Conservation (phyloP, 2,329 filamentous ascomycete species). For the Ambrosiella xylebori region DNA sequence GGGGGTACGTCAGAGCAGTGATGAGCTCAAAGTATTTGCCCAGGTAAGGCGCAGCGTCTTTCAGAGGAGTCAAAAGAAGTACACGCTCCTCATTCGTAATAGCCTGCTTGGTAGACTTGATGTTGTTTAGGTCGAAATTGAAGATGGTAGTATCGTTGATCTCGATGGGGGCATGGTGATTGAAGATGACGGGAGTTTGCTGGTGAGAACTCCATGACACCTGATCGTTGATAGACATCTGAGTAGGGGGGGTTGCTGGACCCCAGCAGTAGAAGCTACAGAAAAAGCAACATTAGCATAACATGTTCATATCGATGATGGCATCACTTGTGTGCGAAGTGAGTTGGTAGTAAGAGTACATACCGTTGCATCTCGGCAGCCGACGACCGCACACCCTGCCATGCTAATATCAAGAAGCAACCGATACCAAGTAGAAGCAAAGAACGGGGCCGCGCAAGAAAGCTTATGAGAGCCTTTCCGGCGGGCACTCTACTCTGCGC, state of each 20-base stretch:
- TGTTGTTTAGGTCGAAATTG: constrained; percentile 66
- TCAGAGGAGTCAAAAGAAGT: constrained; percentile 80
- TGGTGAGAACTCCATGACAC: constrained; percentile 76
- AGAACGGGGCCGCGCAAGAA: constrained; percentile 62
- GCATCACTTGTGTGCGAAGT: constrained; percentile 14
- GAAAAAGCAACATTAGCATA: constrained; percentile 3
- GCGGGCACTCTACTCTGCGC: constrained; percentile 65
- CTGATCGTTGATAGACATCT: constrained; percentile 84
- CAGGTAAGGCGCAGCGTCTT: constrained; percentile 70
- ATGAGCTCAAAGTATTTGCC: constrained; percentile 88
- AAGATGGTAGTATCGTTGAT: constrained; percentile 68
- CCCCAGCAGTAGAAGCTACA: constrained; percentile 92
- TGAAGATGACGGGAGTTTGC: constrained; percentile 88
- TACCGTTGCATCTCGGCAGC: constrained; percentile 86
- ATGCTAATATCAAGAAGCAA: constrained; percentile 63
- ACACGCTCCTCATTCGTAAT: constrained; percentile 68
- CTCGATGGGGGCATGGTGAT: constrained; percentile 76
- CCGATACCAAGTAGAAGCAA: constrained; percentile 55
- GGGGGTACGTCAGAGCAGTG: constrained; percentile 78
- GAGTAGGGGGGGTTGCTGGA: constrained; percentile 84
- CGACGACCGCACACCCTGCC: constrained; percentile 66
- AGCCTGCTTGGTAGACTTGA: constrained; percentile 67
- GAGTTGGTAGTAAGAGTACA: constrained; percentile 16
- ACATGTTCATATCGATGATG: background rate
- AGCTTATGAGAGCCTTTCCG: constrained; percentile 50